Percentiles rank a stretch among this genome's conserved stretches.
phyloP scores from a whole-genome alignment of 495 filamentous ascomycete genomes.

The Penicillium angulare region DNA sequence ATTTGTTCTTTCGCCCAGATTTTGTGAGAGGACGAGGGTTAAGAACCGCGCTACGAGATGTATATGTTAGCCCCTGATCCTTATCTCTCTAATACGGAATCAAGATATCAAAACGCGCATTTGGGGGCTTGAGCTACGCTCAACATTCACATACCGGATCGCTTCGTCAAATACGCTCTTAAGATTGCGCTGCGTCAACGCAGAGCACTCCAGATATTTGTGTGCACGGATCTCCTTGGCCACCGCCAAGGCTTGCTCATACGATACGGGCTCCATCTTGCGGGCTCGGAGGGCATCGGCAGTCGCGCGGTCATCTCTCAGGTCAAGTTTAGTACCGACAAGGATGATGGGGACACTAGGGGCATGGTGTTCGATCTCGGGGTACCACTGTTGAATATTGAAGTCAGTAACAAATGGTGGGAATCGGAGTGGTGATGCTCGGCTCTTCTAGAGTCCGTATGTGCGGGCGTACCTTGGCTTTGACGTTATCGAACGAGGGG shows the following conservation, averaged over 20 bases:
- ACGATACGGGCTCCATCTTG: conserved; percentile 88
- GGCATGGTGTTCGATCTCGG: conserved; percentile 95
- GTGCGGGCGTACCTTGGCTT: conserved; percentile 70
- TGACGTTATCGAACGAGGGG: conserved; percentile 96
- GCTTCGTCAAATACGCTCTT: conserved; percentile 99
- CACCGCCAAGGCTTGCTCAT: conserved; percentile 79
- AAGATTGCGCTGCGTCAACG: conserved; percentile 88
- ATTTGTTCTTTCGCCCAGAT: conserved; percentile 67
- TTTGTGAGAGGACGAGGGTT: conserved; percentile 67
- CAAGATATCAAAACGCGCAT: no score
- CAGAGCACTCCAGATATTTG: conserved; percentile 98
- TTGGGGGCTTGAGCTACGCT: not conserved
- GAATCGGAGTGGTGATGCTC: not conserved
- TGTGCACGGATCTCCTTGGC: conserved; percentile 90
- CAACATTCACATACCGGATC: conserved; percentile 64
- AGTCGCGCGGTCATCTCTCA: conserved; percentile 85
- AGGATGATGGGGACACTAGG: conserved; percentile 95
- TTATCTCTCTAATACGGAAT: not conserved
- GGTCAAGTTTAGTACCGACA: conserved; percentile 95
- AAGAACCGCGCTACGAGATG: conserved; percentile 66
- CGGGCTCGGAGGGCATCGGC: conserved; percentile 73
- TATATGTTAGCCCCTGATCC: not conserved
- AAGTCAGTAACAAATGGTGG: not conserved
- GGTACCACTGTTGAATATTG: conserved; percentile 70
- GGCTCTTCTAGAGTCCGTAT: not conserved